Conservation (phyloP, 2,329 filamentous ascomycete genomes). For the Beauveria pseudobassiana region DNA sequence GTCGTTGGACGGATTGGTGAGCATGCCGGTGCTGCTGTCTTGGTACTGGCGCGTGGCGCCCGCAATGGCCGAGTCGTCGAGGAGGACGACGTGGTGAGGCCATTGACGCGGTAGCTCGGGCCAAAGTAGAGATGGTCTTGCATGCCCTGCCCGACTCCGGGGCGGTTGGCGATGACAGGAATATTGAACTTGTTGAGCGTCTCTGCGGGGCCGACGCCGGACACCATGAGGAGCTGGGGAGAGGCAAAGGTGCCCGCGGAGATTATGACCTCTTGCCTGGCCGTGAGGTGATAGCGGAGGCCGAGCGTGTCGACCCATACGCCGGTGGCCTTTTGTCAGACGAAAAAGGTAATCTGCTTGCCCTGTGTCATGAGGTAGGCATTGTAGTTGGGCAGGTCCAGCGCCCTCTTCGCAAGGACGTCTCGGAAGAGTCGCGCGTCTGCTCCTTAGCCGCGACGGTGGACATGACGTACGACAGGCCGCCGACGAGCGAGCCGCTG, state of each 20-base stretch:
- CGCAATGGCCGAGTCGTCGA: background rate
- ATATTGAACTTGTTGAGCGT: conserved; percentile 33
- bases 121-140: conserved; percentile 60
- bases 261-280: conserved; percentile 14
- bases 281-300: conserved; percentile 8
- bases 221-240: conserved; percentile 29
- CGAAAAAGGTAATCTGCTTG: conserved; percentile 34
- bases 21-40: background rate
- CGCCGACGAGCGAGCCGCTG: conserved; percentile 32
- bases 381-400: conserved; percentile 19
- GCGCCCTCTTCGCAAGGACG: conserved; percentile 25
- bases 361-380: conserved; percentile 31
- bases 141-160: conserved; percentile 69
- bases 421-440: conserved; percentile 27
- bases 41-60: background rate
- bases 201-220: conserved; percentile 26
- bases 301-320: conserved; percentile 24
- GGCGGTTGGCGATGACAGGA: conserved; percentile 41
- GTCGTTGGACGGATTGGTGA: conserved; percentile 6
- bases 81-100: background rate
- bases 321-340: conserved; percentile 26
- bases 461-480: conserved; percentile 16
- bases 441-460: conserved; percentile 23
- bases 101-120: conserved; percentile 25
- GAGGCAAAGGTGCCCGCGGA: conserved; percentile 26